Base-by-base conservation (phyloP, 306 rosid species). In the Acacia confusa region DNA sequence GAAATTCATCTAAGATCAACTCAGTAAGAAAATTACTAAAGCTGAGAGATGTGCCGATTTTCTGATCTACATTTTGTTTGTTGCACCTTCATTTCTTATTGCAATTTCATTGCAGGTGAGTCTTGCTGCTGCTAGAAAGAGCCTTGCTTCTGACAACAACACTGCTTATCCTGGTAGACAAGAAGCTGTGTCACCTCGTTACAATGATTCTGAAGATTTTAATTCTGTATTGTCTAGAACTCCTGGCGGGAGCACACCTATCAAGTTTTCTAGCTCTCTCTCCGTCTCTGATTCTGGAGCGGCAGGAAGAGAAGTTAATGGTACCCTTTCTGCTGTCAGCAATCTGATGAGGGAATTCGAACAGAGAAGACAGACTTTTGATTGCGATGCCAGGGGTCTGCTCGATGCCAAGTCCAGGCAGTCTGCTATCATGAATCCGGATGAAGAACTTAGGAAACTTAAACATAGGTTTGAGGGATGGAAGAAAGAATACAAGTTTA, bases 401-500 rank as follows among this genome's bases (percentile, higher is more conserved):
- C 84, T 52, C 9, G 94, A 87, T 72, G 82, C 87, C 67, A 92
- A 88, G 88, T 70, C 91, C 12, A 92, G 91, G 55, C 89, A 85
- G 67, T 63, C 89, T 2, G 78, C 67, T 12, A 84, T 38, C 61
- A 16, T 43, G 9, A 88, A 87, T 74, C 79, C 94, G 0, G 85
- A 84, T 15, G 97, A 91, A n/a, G 98, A 96, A 71, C 82, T 93
- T 72, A 83, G 91, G 41, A 89, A 85, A 79, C 92, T 96, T 41
- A 94, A 82, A 80, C 85, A 75, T 9, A 86, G 78, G 48, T 96
- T 96, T 67, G 97, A 92, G 85, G 85, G 85, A 40, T 96, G 99
- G 99, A 96, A 92, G 90, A 96, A 91, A 80, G 98, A 96, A 82
- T 96, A 92, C 89, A 96, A 91, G 88, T 75, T 82, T 38, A 88